These are phyloP conservation scores for Blakeslea trispora DNA, from an alignment of 371 early-diverging fungal species.

Conservation along the genomic window DNA sequence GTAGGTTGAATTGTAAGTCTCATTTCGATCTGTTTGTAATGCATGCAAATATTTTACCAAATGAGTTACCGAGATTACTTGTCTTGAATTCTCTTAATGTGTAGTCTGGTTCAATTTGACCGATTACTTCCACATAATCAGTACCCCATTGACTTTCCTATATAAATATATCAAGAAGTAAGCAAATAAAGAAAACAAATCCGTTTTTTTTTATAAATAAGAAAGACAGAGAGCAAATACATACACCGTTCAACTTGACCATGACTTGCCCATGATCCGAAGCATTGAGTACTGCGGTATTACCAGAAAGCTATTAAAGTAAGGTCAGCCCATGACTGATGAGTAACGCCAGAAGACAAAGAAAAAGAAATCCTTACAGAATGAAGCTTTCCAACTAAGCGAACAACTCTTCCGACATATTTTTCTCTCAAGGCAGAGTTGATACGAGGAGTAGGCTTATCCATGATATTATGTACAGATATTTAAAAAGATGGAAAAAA, in stretches of 20 bases:
- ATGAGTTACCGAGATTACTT: conserved; percentile 37
- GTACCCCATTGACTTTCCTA: conserved; percentile 51
- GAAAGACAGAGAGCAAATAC: no score
- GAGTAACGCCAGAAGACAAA: no score
- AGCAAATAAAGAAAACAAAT: no score
- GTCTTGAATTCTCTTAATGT: conserved; percentile 46
- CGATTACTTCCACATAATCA: conserved; percentile 49
- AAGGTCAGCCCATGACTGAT: not conserved
- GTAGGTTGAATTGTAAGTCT: no score
- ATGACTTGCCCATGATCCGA: conserved; percentile 54
- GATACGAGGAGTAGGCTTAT: conserved; percentile 67
- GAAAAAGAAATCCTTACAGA: conserved; percentile 56
- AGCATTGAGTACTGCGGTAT: conserved; percentile 53
- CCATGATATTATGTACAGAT: conserved; percentile 34
- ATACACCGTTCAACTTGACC: conserved; percentile 56
- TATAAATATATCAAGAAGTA: not conserved
- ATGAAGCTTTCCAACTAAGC: conserved; percentile 55
- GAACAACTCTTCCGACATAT: conserved; percentile 55
- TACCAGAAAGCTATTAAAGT: conserved; percentile 48
- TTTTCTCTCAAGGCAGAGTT: conserved; percentile 60
- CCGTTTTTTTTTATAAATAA: not conserved
- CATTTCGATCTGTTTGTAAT: no score
- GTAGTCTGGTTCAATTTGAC: conserved; percentile 40
- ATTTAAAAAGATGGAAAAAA: conserved; percentile 6
- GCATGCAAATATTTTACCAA: conserved; percentile 29